Percentiles rank a stretch among this genome's conserved stretches.
These are phyloP conservation scores for Xylariomycetidae sp. DNA, from an alignment of 2,329 filamentous ascomycete species.

Conservation along the genomic window DNA sequence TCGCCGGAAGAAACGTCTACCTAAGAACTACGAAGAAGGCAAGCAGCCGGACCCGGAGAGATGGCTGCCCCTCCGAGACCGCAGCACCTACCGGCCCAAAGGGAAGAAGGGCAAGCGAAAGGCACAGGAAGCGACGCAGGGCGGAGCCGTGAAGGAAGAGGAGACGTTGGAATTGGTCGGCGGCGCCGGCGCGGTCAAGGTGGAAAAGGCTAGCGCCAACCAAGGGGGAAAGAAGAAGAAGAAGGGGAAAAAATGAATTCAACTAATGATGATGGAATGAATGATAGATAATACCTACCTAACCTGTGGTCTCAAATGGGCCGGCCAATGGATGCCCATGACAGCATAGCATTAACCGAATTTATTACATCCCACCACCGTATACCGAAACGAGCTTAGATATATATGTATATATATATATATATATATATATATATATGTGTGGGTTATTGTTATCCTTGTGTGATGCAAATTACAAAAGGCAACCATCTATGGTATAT, in stretches of 20 bases:
- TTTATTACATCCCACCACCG: too few species aligned
- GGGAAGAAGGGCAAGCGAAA: slow-evolving; percentile 89
- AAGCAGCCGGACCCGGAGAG: slow-evolving; percentile 85
- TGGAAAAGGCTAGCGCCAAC: slow-evolving; percentile 50
- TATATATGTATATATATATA: too few species aligned
- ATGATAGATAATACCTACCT: too few species aligned
- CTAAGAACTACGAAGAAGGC: slow-evolving; percentile 69
- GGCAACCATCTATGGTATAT: too few species aligned
- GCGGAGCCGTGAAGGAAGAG: slow-evolving; percentile 73
- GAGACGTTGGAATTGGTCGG: slow-evolving; percentile 61
- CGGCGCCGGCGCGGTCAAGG: slow-evolving; percentile 58
- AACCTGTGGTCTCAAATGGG: too few species aligned
- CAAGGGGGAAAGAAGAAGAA: slow-evolving; percentile 31
- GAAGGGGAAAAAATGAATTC: slow-evolving; percentile 48
- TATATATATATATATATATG: too few species aligned
- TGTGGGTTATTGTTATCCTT: too few species aligned
- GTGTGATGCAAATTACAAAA: too few species aligned
- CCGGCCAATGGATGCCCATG: too few species aligned
- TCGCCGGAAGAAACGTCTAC: slow-evolving; percentile 53
- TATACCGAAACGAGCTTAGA: too few species aligned
- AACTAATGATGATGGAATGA: too few species aligned
- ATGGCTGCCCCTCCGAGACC: slow-evolving; percentile 87
- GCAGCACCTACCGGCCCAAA: slow-evolving; percentile 84
- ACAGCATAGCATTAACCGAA: too few species aligned
- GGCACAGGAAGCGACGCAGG: slow-evolving; percentile 74